Percentiles rank a stretch among this genome's conserved stretches.
These are phyloP conservation scores for Artemisia annua DNA, from an alignment of 129 eudicot genomes.

Conservation along the genomic window DNA sequence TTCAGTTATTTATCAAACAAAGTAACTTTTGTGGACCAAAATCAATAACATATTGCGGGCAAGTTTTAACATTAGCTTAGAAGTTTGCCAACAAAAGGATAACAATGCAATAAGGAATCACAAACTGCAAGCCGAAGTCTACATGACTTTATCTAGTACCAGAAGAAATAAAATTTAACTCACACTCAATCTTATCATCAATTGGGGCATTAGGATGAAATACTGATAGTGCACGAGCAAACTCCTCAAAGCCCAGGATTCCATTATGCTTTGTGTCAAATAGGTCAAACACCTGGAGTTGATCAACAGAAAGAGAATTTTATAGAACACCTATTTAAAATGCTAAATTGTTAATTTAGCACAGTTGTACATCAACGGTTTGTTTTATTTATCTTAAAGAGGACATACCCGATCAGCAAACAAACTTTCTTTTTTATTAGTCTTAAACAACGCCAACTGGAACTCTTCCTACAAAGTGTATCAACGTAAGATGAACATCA, in stretches of 20 bases:
- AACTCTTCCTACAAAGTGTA: slow-evolving; percentile 76
- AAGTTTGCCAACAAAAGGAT: too few species aligned
- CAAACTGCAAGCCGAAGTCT: too few species aligned
- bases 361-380: too few species aligned
- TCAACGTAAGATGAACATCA: background rate
- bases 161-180: slow-evolving; percentile 19
- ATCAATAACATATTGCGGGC: too few species aligned
- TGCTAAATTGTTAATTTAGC: too few species aligned
- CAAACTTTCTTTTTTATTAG: slow-evolving; percentile 90
- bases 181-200: slow-evolving; percentile 92
- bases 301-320: too few species aligned
- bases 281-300: slow-evolving; percentile 49
- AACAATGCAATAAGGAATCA: too few species aligned
- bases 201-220: slow-evolving; percentile 96
- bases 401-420: slow-evolving; percentile 79
- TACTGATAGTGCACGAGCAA: slow-evolving; percentile 93
- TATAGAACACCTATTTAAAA: too few species aligned
- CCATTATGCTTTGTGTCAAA: slow-evolving; percentile 97
- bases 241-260: slow-evolving; percentile 82
- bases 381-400: background rate
- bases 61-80: too few species aligned
- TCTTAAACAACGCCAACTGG: slow-evolving; percentile 87
- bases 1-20: too few species aligned
- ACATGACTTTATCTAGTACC: slow-evolving; percentile 1
- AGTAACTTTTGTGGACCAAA: too few species aligned